Evolutionary conservation across 1,139 yeast species (phyloP), one percentile per base, ranked within the genome.

Genomic region (Meyerozyma smithsonii): DNA sequence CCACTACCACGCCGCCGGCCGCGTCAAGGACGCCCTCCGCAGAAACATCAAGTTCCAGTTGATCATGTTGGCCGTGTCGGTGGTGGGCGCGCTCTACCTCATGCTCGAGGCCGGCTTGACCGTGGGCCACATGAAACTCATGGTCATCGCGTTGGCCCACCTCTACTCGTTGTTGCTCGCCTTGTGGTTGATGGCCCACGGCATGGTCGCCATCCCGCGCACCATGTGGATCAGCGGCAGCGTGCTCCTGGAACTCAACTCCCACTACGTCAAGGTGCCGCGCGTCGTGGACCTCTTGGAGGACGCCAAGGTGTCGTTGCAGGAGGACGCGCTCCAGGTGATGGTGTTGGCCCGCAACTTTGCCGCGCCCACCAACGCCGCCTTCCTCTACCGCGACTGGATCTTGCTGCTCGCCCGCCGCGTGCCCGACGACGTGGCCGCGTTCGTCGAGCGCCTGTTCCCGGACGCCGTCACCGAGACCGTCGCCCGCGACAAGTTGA

Each of bases 111-210:
- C 77, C 8, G 88, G 90, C 3, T 67, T 85, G 37, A 68, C 77
- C 3, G 62, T 79, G 42, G 58, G 60, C 36, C 77, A 82, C 36
- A 63, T 86, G 53, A 84, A 82, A 55, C 71, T 82, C 37, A 72
- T 86, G 64, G 71, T 84, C 12, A 84, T 87, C 47, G 92, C 94
- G 0, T 54, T 85, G 21, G 78, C 94, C 1, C 94, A 87, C 56
- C 79, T 85, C n/a, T 87, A 86, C 56, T 77, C 95, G 0, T 69
- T 87, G 54, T 69, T 83, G 2, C 56, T 87, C 36, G 90, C 94
- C 1, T 68, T 85, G 23, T 86, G 94, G 94, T 64, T 87, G 41
- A 81, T 87, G 85, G 87, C 92, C 1, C 92, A 86, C 55, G 95
- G 95, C 0, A 60, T 86, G 40, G 77, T 84, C 18, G 72, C 74